Conservation (phyloP, 805 yeast genomes). For the Cyberlindnera euphorbiiphila region DNA sequence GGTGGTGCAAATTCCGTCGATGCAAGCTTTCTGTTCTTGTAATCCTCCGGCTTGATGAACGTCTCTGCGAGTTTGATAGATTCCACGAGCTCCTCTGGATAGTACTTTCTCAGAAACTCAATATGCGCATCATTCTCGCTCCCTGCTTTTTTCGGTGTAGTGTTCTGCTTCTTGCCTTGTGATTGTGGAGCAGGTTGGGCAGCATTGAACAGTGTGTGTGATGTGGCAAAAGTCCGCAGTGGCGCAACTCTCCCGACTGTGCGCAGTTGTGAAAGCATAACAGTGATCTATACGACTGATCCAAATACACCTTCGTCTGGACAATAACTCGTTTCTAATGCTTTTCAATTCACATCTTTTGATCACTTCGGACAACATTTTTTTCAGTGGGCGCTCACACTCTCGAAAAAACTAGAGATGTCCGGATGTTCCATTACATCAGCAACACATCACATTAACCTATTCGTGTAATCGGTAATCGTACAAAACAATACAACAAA, state of each 20-base stretch:
- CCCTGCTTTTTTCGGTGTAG: too few species aligned
- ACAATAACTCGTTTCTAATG: too few species aligned
- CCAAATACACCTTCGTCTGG: too few species aligned
- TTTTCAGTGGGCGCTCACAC: too few species aligned
- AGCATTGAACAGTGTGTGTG: slow-evolving; percentile 5
- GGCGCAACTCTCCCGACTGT: slow-evolving; percentile 5
- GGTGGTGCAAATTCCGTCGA: slow-evolving; percentile 62
- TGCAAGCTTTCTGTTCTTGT: slow-evolving; percentile 38
- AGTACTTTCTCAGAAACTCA: slow-evolving; percentile 58
- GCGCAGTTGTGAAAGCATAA: slow-evolving; percentile 11
- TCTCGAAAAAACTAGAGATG: too few species aligned
- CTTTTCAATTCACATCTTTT: too few species aligned
- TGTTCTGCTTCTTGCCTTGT: slow-evolving; percentile 1
- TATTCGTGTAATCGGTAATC: too few species aligned
- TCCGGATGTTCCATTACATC: too few species aligned
- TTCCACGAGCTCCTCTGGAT: slow-evolving; percentile 76
- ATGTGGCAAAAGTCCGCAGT: slow-evolving; percentile 10
- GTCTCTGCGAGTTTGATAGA: slow-evolving; percentile 80
- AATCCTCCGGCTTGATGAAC: slow-evolving; percentile 61
- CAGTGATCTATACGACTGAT: too few species aligned
- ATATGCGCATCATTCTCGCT: slow-evolving; percentile 27
- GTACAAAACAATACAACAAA: too few species aligned
- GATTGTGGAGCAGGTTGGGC: slow-evolving; percentile 2
- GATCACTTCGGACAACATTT: too few species aligned
- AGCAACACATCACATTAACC: too few species aligned